Base-by-base conservation (phyloP, 176 grass and related monocot genomes). In the Thinopyrum elongatum region DNA sequence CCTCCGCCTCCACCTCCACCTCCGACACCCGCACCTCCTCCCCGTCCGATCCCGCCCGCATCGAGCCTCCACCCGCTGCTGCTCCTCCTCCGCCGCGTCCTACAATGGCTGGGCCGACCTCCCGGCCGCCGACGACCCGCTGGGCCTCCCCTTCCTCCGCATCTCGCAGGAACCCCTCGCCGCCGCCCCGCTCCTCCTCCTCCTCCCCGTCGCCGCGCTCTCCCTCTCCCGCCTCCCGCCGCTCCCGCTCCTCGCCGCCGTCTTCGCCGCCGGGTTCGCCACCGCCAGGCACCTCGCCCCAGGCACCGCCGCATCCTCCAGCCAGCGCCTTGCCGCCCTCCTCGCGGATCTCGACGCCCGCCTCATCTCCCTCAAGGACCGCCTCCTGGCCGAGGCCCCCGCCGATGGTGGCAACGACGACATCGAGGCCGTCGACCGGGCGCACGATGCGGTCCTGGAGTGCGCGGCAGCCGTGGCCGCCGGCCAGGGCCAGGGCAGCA, bases 31-130 rank as follows among this genome's bases (percentile, higher is more conserved):
- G 42, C 72, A 29, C 16, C 44, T 53, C 73, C 0, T 98, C 72
- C 42, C 72, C 42, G 28, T 7, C 10, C 68, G 68, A 5, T 70
- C 33, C 83, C 51, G 9, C 39, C 13, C 77, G 7, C 53, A 22
- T 22, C 53, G 19, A 9, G 0, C 13, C 38, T 25, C 42, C 42
- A 44, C 17, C 29, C 10, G 14, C 26, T 8, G 16, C 73, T 51
- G 16, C 44, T 75, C 42, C 69, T 83, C 63, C 1, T 16, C 80
- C 16, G 23, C 76, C 27, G 80, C 81, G 16, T 70, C 71, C 1
- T 98, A 88, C 77, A 87, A 91, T 57, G 93, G 96, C 2, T 98
- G 96, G 96, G 88, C 86, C 47, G 96, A 95, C 27, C 86, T 95
- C 76, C 85, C 90, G 39, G 76, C 82, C 76, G 82, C 88, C 29